These are phyloP conservation scores for Bryum argenteum DNA, from an alignment of 225 moss, liverwort and hornwort genomes.

Conservation along the genomic window DNA sequence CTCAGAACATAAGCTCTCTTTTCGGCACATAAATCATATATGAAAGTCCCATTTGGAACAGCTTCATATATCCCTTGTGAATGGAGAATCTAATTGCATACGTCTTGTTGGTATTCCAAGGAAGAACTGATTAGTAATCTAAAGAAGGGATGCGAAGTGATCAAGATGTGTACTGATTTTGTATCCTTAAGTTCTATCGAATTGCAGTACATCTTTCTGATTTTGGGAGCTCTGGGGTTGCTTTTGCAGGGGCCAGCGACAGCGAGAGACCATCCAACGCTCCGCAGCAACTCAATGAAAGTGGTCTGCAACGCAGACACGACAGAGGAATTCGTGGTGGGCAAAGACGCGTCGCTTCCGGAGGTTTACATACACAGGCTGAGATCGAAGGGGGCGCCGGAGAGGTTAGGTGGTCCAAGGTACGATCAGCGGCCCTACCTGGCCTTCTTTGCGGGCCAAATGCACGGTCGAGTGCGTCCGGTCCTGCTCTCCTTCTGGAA, in stretches of 20 bases:
- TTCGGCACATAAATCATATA: too few relatives aligned
- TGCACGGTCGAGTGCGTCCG: constrained; percentile 64
- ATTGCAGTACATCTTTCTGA: not conserved
- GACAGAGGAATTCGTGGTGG: constrained; percentile 54
- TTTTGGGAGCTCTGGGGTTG: not conserved
- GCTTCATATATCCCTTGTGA: too few relatives aligned
- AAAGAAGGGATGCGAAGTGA: too few relatives aligned
- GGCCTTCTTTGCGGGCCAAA: constrained; percentile 73
- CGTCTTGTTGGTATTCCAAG: too few relatives aligned
- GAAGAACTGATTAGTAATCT: too few relatives aligned
- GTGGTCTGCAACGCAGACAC: constrained; percentile 73
- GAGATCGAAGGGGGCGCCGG: not conserved
- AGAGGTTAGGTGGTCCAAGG: constrained; percentile 50
- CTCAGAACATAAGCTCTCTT: too few relatives aligned
- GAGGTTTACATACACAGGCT: constrained; percentile 40
- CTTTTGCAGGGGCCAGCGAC: constrained; percentile 52
- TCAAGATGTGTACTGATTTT: not conserved
- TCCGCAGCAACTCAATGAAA: constrained; percentile 58
- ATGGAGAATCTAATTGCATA: too few relatives aligned
- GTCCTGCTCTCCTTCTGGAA: constrained; percentile 48
- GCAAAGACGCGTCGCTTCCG: constrained; percentile 60
- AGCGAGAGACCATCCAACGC: constrained; percentile 49
- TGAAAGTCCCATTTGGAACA: too few relatives aligned
- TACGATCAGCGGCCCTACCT: constrained; percentile 53
- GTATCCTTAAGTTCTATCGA: not conserved